Base-by-base conservation (phyloP, 768 basidiomycete genomes). In the Mrakia gelida region DNA sequence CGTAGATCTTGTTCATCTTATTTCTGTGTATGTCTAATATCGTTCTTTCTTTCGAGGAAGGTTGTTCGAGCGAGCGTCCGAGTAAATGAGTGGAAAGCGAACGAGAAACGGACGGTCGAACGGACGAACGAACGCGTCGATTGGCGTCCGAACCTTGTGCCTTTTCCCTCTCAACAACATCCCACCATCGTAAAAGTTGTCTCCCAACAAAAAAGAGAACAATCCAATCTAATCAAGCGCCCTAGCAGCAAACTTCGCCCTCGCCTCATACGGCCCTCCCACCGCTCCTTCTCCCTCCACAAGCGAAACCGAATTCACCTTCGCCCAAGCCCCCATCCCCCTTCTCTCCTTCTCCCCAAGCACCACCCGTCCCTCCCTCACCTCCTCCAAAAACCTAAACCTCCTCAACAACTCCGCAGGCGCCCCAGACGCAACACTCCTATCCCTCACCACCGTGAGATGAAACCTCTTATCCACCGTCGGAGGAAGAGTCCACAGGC, bases 211-310 rank as follows among this genome's bases (percentile, higher is more conserved):
- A 26, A 13, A 28, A 13, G n/a, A 23, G 23, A 45, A 6, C 9
- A 52, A 52, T n/a, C n/a, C 15, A 21, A 21, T 21, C 49, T 52
- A 52, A 52, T 59, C 34, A 16, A 45, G 7, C 26, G 38, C 41
- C 67, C 67, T 70, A 18, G 67, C 67, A 8, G 67, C 67, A 43
- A 70, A 70, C 67, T 41, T 70, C 23, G 38, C 67, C 23, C 41
- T 34, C 1, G 26, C 15, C 67, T 41, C 67, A 3, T 26, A 34
- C 67, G 41, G 26, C 3, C 38, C 38, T 45, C 67, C 41, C 34
- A 13, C 1, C 38, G 0, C 23, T 9, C 34, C 34, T 23, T 45
- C 41, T 18, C 34, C 18, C 21, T 41, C 34, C 38, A 45, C n/a
- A 18, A 52, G 21, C 15, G 49, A 52, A 34, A n/a, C 34, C 41